Conservation (phyloP, 2,329 filamentous ascomycete species). For the Alternaria ventricosa region DNA sequence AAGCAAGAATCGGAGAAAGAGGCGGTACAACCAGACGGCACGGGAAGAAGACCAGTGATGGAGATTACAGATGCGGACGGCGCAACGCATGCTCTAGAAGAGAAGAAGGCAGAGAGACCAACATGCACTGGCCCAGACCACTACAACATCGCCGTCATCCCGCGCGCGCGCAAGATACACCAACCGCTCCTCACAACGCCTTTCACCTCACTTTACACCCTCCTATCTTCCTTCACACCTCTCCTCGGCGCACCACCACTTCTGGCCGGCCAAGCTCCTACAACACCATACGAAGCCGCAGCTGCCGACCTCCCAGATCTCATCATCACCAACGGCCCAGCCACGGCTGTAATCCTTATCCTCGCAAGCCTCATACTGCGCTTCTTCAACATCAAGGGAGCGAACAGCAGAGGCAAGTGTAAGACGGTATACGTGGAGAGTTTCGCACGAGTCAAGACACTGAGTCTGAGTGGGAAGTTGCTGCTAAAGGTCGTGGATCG, state of each 20-base stretch:
- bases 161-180: constrained; percentile 80
- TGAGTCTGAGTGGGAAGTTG: constrained; percentile 85
- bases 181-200: constrained; percentile 79
- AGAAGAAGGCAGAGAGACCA: background rate
- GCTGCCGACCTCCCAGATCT: constrained; percentile 67
- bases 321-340: constrained; percentile 87
- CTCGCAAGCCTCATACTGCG: constrained; percentile 63
- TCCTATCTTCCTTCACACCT: constrained; percentile 67
- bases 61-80: constrained; percentile 9
- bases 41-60: background rate
- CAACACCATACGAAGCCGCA: constrained; percentile 20
- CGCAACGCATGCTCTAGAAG: background rate
- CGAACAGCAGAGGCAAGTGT: constrained; percentile 60
- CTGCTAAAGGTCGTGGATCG: constrained; percentile 75
- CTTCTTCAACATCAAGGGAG: constrained; percentile 54
- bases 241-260: constrained; percentile 52
- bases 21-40: background rate
- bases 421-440: constrained; percentile 88
- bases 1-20: constrained; percentile 2
- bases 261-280: constrained; percentile 5
- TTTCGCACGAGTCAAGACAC: constrained; percentile 81
- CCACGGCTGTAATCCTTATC: constrained; percentile 80
- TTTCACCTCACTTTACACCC: constrained; percentile 68
- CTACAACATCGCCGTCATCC: constrained; percentile 72
- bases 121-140: constrained; percentile 44